Base-by-base conservation (phyloP, 495 filamentous ascomycete genomes). In the Penicillium coprophilum region DNA sequence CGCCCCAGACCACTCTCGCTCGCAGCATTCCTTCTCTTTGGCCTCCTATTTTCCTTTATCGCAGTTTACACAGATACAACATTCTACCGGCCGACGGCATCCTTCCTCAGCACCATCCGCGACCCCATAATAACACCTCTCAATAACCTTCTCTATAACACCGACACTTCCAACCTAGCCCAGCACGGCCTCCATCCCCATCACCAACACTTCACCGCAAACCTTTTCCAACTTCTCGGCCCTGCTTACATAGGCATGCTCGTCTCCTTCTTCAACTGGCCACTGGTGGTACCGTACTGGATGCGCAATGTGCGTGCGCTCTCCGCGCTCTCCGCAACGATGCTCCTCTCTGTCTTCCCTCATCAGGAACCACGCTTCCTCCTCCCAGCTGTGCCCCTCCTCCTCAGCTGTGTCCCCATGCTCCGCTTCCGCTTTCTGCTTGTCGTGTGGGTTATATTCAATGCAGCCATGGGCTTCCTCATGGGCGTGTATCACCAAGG, bases 341-440 rank as follows among this genome's bases (percentile, higher is more conserved):
- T 82, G 28, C 77, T 96, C 13, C 81, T 98, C 36, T 96, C 91
- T 39, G 69, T 89, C 31, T 90, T 96, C 58, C 87, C 88, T 28
- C 94, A 98, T 73, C 95, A 97, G 73, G 94, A 98, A 77, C 88
- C 95, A 15, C 86, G 95, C 45, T 98, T 98, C 74, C 77, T 98
- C 11, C 80, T 97, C 12, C 95, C 94, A 12, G 84, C 85, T 23
- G 80, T 97, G 10, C 95, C 94, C 1, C 81, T 98, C n/a, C 75
- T 97, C 21, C 81, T 98, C 12, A 89, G 90, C 24, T 94, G 89
- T 36, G 63, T 96, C 50, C 82, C 84, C 17, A 74, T 96, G 43
- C 90, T 87, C 7, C 81, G 73, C 52, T 83, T 80, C 6, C 74
- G 78, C 19, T 46, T 83, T 8, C 94, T 90, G 80, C 70, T 88